These are phyloP conservation scores for Obba rivulosa DNA, from an alignment of 768 basidiomycete species.

Conservation along the genomic window DNA sequence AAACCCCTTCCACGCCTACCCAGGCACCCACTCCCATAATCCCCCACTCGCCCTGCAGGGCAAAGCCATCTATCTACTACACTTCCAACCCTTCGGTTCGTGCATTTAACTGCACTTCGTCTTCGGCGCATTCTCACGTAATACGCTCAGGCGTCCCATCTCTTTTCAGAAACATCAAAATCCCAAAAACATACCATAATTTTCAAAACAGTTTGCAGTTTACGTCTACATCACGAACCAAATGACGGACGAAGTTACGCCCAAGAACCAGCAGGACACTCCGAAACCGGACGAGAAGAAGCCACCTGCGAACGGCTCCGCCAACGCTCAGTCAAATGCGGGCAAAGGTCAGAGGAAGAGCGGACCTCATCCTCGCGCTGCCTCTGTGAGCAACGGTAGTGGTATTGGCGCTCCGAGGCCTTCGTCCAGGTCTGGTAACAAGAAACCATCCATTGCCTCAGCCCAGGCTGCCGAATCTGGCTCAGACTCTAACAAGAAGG, in stretches of 20 bases:
- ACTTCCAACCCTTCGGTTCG: conserved; percentile 42
- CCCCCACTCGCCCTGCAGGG: conserved; percentile 87
- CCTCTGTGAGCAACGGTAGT: conserved; percentile 12
- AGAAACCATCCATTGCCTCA: conserved; percentile 36
- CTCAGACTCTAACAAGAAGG: conserved; percentile 63
- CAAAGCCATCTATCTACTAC: conserved; percentile 54
- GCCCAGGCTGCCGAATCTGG: conserved; percentile 55
- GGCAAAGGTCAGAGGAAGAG: conserved; percentile 56
- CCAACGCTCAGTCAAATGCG: conserved; percentile 11
- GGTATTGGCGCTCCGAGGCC: conserved; percentile 45
- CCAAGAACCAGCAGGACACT: conserved; percentile 41
- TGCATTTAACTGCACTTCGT: conserved; percentile 10
- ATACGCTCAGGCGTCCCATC: conserved; percentile 9
- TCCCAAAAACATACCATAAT: conserved; percentile 36
- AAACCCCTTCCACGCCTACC: conserved; percentile 45
- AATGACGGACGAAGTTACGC: conserved; percentile 79
- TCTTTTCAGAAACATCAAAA: conserved; percentile 40
- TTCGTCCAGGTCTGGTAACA: conserved; percentile 63
- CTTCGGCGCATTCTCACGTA: conserved; percentile 7
- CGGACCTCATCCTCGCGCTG: conserved; percentile 9
- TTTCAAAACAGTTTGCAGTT: conserved; percentile 16
- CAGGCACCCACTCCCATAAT: conserved; percentile 52
- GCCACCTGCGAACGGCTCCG: conserved; percentile 31
- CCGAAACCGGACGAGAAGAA: conserved; percentile 76
- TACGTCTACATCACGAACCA: conserved; percentile 61